phyloP scores from a whole-genome alignment of 345 rosid species.

The Turritis glabra region DNA sequence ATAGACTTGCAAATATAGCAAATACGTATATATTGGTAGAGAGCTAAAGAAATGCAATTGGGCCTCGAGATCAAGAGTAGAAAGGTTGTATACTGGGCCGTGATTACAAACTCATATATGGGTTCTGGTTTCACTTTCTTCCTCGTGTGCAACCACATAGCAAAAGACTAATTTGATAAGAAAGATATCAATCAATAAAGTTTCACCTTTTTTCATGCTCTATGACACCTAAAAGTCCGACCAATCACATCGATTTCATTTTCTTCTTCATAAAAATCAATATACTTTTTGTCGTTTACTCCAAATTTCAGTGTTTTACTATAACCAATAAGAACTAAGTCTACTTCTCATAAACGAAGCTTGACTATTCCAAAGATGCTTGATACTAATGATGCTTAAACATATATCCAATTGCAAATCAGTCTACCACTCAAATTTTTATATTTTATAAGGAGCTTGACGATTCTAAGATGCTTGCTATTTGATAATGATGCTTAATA shows the following conservation, averaged over 20 bases:
- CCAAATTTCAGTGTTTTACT: conserved; percentile 5
- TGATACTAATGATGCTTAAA: neutral
- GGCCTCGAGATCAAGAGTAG: neutral
- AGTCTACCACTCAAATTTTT: no score
- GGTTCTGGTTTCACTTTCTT: neutral
- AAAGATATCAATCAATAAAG: conserved; percentile 10
- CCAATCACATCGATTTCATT: conserved; percentile 8
- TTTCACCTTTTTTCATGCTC: neutral
- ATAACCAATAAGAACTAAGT: conserved; percentile 18
- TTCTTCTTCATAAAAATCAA: neutral
- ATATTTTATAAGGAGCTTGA: no score
- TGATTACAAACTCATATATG: neutral
- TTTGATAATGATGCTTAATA: no score
- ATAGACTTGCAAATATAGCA: no score
- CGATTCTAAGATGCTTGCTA: no score
- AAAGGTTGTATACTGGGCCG: neutral
- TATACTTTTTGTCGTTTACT: neutral
- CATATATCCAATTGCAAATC: no score
- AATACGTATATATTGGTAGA: no score
- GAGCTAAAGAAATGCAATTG: neutral
- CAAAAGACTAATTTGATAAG: neutral
- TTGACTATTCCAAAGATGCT: neutral
- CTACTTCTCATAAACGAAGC: neutral
- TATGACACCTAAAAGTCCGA: neutral
- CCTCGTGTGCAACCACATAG: neutral